phyloP scores from a whole-genome alignment of 169 alveolate species.

The Cryptosporidium tyzzeri region DNA sequence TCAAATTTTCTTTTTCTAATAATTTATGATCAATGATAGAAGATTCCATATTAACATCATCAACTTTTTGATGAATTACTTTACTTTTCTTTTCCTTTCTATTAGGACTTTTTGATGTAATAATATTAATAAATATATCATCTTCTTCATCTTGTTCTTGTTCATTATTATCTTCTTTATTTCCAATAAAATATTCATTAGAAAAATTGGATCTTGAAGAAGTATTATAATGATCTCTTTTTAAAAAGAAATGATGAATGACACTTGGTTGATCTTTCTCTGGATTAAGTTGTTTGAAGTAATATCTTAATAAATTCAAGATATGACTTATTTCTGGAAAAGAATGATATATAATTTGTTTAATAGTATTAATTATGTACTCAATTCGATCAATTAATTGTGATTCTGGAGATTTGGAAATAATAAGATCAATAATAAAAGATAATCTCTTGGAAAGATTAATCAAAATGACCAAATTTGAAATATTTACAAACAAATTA shows the following conservation, averaged over 20 bases:
- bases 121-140: slow-evolving; percentile 13
- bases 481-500: slow-evolving; percentile 31
- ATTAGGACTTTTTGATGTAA: background rate
- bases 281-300: background rate
- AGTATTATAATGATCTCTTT: background rate
- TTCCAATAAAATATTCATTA: background rate
- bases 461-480: slow-evolving; percentile 10
- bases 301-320: slow-evolving; percentile 14
- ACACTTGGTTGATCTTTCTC: background rate
- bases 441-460: slow-evolving; percentile 18
- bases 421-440: background rate
- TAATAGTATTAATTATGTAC: background rate
- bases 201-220: background rate
- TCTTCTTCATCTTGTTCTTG: slow-evolving; percentile 16
- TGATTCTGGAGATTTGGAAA: background rate
- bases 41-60: background rate
- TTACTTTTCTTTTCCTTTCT: background rate
- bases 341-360: slow-evolving; percentile 12
- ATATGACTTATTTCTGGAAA: slow-evolving; percentile 45
- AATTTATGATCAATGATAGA: background rate
- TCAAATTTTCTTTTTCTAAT: background rate
- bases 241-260: background rate
- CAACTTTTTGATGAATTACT: background rate
- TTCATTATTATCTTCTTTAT: background rate
- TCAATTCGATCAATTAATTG: background rate